Base-by-base conservation (phyloP, 2,329 filamentous ascomycete genomes). In the Orbilia javanica region DNA sequence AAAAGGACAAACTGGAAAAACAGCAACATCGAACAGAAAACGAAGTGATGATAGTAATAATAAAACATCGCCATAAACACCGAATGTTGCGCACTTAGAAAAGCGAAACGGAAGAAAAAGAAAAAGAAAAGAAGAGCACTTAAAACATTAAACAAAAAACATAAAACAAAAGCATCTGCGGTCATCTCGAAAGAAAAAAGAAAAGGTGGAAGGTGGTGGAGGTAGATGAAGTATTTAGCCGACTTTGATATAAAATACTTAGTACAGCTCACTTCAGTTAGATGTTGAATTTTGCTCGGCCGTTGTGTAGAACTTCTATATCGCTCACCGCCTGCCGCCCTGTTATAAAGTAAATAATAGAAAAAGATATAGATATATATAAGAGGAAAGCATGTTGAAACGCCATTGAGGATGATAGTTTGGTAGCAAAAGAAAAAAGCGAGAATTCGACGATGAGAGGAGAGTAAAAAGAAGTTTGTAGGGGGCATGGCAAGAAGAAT, bases 361-460 rank as follows among this genome's bases (percentile, higher is more conserved):
- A 36, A 55, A 34, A 36, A 42, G n/a, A 39, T 8, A 25, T 20
- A 13, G n/a, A 25, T 50, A 50, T 50, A 50, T 57, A 42, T 39
- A 65, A 15, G 27, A 20, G 60, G 68, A 55, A 52, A 46, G 60
- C 64, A 68, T 75, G 71, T 75, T 75, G 63, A 75, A 75, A 75
- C 63, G 53, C 53, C 71, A 55, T 5, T 67, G 64, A 29, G n/a
- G 18, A 46, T 46, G 42, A 46, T 20, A 18, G n/a, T 50, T 48
- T 60, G 69, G 44, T 73, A n/a, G n/a, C n/a, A 66, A 60, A 48
- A 57, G 20, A 22, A 62, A n/a, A 62, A 60, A n/a, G n/a, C n/a
- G 4, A 62, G 20, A 39, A 46, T 20, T n/a, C 8, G 15, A 42
- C 13, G 13, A 50, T 50, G 46, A 25, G 25, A 25, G 42, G 13